These are phyloP conservation scores for Boletus tomentosulus DNA, from an alignment of 768 basidiomycete species.

Conservation along the genomic window DNA sequence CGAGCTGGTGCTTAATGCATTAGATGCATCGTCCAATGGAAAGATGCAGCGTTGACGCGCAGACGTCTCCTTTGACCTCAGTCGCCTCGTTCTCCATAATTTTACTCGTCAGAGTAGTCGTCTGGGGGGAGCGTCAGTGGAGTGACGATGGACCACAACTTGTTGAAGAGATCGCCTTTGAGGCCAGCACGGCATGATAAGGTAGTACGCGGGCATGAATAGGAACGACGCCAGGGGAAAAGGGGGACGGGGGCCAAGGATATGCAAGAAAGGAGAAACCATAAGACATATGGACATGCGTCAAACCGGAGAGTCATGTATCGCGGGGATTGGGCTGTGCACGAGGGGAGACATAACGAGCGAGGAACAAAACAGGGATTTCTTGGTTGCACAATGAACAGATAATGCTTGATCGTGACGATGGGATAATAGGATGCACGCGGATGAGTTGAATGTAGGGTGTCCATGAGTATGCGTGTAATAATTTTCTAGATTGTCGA, in stretches of 20 bases:
- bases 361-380: conserved; percentile 12
- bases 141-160: too few relatives aligned
- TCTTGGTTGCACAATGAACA: conserved; percentile 29
- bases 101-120: too few relatives aligned
- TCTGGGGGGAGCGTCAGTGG: too few relatives aligned
- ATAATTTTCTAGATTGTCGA: conserved; percentile 20
- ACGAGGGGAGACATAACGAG: conserved; percentile 13
- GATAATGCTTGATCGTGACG: conserved; percentile 19
- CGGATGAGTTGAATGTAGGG: conserved; percentile 18
- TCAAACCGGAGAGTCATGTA: conserved; percentile 14
- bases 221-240: neutral
- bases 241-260: neutral
- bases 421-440: conserved; percentile 18
- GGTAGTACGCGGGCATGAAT: too few relatives aligned
- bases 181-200: too few relatives aligned
- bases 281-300: conserved; percentile 6
- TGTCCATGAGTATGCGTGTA: conserved; percentile 19
- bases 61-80: too few relatives aligned
- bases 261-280: conserved; percentile 22
- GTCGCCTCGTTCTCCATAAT: too few relatives aligned
- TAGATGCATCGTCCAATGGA: too few relatives aligned
- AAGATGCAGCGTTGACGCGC: too few relatives aligned
- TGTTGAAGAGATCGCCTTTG: too few relatives aligned
- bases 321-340: conserved; percentile 1
- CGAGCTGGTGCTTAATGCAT: too few relatives aligned